A percentile compares a stretch with the other conserved stretches of the same genome.
Conservation (phyloP, 148 eudicot genomes). For the Tetragonia tetragonoides region DNA sequence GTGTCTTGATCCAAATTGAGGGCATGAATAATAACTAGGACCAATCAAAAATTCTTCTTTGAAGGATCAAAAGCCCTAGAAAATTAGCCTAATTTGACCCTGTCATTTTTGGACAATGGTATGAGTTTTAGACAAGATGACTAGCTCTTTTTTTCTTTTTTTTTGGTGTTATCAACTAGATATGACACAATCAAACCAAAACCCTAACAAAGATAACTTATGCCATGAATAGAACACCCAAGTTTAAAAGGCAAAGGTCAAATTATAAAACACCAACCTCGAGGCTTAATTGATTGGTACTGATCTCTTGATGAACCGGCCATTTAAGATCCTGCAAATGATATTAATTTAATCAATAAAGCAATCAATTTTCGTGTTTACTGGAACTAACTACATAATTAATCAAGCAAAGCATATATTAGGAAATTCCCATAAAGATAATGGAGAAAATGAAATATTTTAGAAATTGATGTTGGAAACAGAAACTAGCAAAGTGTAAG, state of each 20-base stretch:
- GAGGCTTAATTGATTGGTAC: conserved; percentile 35
- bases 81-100: too few species aligned
- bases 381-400: too few species aligned
- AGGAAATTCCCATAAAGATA: too few species aligned
- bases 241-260: background rate
- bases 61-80: too few species aligned
- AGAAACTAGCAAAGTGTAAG: background rate
- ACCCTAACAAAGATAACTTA: background rate
- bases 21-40: background rate
- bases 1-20: background rate
- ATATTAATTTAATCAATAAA: background rate
- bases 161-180: too few species aligned
- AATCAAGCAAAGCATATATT: too few species aligned
- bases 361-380: too few species aligned
- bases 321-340: conserved; percentile 28
- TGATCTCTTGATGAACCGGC: conserved; percentile 18
- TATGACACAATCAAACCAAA: background rate
- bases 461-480: background rate
- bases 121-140: too few species aligned
- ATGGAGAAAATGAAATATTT: background rate
- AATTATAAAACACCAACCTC: conserved; percentile 25
- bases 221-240: background rate
- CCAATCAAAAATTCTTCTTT: too few species aligned
- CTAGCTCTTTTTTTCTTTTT: too few species aligned
- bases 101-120: too few species aligned